Base-by-base conservation (phyloP, 2,329 filamentous ascomycete species). In the Apiospora rasikravindrae region DNA sequence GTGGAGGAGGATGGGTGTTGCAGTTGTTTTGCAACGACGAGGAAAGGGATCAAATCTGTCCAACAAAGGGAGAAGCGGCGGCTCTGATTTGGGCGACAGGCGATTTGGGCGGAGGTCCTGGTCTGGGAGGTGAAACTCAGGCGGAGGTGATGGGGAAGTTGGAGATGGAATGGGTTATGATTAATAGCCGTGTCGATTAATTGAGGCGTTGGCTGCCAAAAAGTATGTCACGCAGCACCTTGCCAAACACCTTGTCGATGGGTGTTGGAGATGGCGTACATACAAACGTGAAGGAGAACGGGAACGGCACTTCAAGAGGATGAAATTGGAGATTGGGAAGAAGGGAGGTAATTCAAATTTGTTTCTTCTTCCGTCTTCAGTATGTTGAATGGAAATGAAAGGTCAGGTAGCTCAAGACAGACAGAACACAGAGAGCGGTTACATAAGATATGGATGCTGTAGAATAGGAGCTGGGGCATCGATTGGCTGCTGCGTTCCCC, bases 191-290 rank as follows among this genome's bases (percentile, higher is more conserved):
- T 40, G 2, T 64, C 33, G 3, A 40, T 40, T 3, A 33, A 13
- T 64, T 6, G 29, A 37, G 53, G 19, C n/a, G 53, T 7, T 40
- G 22, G n/a, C n/a, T 24, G 6, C 33, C 53, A 37, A 3, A 61
- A 57, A 40, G 57, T 37, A 40, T 64, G 57, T 64, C 57, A 64
- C 57, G 57, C 57, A n/a, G 57, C 57, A 64, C 29, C 57, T 64
- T 40, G 33, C 57, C 57, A 64, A 64, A 10, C 57, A 64, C 57
- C 57, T 64, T 37, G 29, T 61, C 16, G 29, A 61, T 61, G 53
- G 53, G 53, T 61, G 53, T 61, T 61, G 53, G 53, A 61, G 53
- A 61, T 61, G 53, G 53, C 53, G 53, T 61, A 33, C 53, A 61
- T 61, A 61, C 53, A 61, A 61, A 61, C 2, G 33, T 40, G 29